A percentile compares a stretch with the other conserved stretches of the same genome.
These are phyloP conservation scores for Crataegus laevigata DNA, from an alignment of 306 rosid species.

Conservation along the genomic window DNA sequence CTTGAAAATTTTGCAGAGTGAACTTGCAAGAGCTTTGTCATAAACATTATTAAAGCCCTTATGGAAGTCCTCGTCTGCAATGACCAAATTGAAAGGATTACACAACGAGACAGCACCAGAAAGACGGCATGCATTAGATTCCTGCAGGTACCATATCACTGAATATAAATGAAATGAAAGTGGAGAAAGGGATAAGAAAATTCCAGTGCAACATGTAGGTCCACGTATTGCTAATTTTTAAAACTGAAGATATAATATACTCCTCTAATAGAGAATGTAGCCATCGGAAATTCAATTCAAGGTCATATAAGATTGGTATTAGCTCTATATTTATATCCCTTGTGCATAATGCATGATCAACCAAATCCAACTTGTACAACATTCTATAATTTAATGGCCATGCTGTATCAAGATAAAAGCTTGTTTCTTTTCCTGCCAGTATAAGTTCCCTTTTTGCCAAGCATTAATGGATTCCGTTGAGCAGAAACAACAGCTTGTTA, in stretches of 20 bases:
- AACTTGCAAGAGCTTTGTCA: conserved; percentile 64
- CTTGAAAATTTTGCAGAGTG: conserved; percentile 59
- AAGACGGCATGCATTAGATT: conserved; percentile 50
- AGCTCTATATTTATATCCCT: background rate
- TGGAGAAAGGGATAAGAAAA: background rate
- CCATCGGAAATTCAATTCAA: too few relatives aligned
- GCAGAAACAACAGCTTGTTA: background rate
- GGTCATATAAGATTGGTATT: too few relatives aligned
- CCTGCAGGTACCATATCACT: conserved; percentile 45
- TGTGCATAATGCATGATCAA: background rate
- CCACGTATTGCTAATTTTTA: background rate
- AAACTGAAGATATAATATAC: background rate
- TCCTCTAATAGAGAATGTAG: too few relatives aligned
- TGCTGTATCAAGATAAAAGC: background rate
- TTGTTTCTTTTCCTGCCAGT: background rate
- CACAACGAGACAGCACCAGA: conserved; percentile 97
- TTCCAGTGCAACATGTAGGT: background rate
- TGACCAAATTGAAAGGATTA: conserved; percentile 87
- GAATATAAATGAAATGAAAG: conserved; percentile 7
- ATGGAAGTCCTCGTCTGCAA: conserved; percentile 80
- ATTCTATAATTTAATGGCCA: background rate
- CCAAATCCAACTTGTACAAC: background rate
- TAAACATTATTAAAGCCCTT: conserved; percentile 83
- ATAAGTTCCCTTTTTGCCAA: background rate
- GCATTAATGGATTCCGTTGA: background rate